Evolutionary conservation across 1,139 yeast genomes (phyloP).

Genomic region (Geotrichum australiense): DNA sequence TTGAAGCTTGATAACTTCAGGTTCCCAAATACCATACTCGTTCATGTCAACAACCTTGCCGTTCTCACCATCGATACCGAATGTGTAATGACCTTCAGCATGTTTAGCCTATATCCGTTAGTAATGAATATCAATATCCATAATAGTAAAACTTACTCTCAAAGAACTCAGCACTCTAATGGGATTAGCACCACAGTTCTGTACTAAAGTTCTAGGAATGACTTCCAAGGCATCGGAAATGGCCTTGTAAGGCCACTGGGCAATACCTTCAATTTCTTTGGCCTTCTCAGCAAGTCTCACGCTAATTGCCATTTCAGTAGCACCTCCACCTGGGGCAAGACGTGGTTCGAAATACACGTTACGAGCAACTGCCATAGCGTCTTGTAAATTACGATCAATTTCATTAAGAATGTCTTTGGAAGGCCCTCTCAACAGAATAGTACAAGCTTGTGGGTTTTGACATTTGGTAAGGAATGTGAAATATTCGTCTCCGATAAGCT

Average conservation of each 20-base stretch:
- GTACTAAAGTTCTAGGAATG: conserved; percentile 92
- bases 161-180: conserved; percentile 81
- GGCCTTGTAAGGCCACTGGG: conserved; percentile 98
- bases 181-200: conserved; percentile 97
- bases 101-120: conserved; percentile 56
- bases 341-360: conserved; percentile 94
- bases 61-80: conserved; percentile 90
- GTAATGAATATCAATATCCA: not conserved
- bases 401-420: conserved; percentile 95
- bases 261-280: conserved; percentile 86
- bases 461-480: conserved; percentile 81
- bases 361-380: conserved; percentile 97
- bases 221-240: conserved; percentile 99
- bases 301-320: conserved; percentile 97
- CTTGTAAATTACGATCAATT: conserved; percentile 94
- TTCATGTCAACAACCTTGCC: conserved; percentile 96
- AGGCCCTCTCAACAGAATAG: conserved; percentile 88
- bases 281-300: conserved; percentile 87
- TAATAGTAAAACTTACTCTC: conserved; percentile 37
- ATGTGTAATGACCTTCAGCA: conserved; percentile 74
- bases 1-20: conserved; percentile 95
- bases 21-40: conserved; percentile 97
- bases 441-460: conserved; percentile 85
- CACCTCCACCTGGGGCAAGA: conserved; percentile 98
- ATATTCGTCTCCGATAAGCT: conserved; percentile 95